A percentile compares a stretch with the other conserved stretches of the same genome.
Conservation (phyloP, 495 filamentous ascomycete species). For the Hypoxylon rickii region DNA sequence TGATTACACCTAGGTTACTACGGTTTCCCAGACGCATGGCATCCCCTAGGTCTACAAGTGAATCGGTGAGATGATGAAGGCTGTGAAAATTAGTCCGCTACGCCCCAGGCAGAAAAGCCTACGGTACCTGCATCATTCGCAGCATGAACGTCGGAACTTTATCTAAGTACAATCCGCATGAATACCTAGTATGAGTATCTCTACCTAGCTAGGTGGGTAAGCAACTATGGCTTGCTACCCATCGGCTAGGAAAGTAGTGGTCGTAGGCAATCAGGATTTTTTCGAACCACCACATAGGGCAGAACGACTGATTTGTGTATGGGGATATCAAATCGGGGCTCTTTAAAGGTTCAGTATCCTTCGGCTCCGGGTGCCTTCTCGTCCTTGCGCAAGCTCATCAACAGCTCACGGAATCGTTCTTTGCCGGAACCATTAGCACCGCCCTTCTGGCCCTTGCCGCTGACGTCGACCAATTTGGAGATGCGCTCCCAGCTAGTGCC, state of each 20-base stretch:
- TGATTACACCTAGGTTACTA: no score
- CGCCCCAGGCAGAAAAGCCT: slow-evolving; percentile 27
- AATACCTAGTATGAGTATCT: background rate
- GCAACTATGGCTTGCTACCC: no score
- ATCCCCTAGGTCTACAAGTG: background rate
- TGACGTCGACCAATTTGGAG: slow-evolving; percentile 92
- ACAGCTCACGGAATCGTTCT: slow-evolving; percentile 89
- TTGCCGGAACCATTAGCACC: slow-evolving; percentile 88
- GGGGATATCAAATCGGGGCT: no score
- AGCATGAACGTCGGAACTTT: background rate
- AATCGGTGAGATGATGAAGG: background rate
- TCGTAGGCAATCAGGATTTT: no score
- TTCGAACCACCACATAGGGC: no score
- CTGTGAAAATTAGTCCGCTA: slow-evolving; percentile 26
- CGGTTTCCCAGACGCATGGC: no score
- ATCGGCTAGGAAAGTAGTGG: no score
- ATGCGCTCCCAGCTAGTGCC: slow-evolving; percentile 99
- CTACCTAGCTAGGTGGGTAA: no score
- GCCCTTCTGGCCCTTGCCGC: slow-evolving; percentile 85
- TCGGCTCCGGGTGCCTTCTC: slow-evolving; percentile 88
- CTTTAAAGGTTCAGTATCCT: slow-evolving; percentile 59
- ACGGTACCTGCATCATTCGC: slow-evolving; percentile 20
- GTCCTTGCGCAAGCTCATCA: slow-evolving; percentile 88
- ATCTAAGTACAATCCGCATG: slow-evolving; percentile 21
- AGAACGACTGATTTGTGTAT: no score